These are phyloP conservation scores for Ciborinia camelliae DNA, from an alignment of 2,329 filamentous ascomycete genomes.

Conservation along the genomic window DNA sequence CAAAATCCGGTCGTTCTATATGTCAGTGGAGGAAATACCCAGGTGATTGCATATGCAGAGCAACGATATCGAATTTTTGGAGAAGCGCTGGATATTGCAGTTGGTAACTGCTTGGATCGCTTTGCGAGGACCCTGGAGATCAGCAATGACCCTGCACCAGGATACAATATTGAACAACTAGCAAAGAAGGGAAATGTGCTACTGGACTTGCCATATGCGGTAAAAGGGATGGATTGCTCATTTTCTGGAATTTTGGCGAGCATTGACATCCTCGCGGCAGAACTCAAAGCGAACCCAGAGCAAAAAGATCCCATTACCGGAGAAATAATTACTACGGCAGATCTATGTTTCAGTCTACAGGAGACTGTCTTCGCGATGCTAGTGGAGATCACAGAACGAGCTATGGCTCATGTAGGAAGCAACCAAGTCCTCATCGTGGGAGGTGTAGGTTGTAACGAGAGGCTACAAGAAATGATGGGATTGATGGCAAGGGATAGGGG, in stretches of 20 bases:
- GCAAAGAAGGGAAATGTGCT: conserved; percentile 70
- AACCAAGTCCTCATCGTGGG: conserved; percentile 91
- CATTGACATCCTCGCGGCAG: conserved; percentile 74
- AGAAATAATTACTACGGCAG: conserved; percentile 68
- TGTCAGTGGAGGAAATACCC: conserved; percentile 92
- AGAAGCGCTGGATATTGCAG: conserved; percentile 94
- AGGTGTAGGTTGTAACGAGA: conserved; percentile 91
- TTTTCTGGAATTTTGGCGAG: conserved; percentile 88
- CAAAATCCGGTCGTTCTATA: conserved; percentile 92
- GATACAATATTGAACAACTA: conserved; percentile 96
- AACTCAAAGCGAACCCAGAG: conserved; percentile 53
- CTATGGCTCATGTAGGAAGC: conserved; percentile 95
- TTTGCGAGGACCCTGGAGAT: conserved; percentile 91
- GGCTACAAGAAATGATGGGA: conserved; percentile 97
- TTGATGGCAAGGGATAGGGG: conserved; percentile 86
- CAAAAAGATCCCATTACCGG: conserved; percentile 46
- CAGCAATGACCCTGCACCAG: conserved; percentile 91
- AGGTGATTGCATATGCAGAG: conserved; percentile 95
- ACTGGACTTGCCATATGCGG: conserved; percentile 87
- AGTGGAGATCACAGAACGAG: conserved; percentile 95
- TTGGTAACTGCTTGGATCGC: conserved; percentile 94
- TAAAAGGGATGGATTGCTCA: conserved; percentile 98
- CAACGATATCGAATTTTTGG: conserved; percentile 97
- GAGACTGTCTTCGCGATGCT: conserved; percentile 97
- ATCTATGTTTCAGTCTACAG: conserved; percentile 91